Percentiles rank a stretch among this genome's conserved stretches.
Conservation (phyloP, 306 rosid genomes). For the Glycine tomentella region DNA sequence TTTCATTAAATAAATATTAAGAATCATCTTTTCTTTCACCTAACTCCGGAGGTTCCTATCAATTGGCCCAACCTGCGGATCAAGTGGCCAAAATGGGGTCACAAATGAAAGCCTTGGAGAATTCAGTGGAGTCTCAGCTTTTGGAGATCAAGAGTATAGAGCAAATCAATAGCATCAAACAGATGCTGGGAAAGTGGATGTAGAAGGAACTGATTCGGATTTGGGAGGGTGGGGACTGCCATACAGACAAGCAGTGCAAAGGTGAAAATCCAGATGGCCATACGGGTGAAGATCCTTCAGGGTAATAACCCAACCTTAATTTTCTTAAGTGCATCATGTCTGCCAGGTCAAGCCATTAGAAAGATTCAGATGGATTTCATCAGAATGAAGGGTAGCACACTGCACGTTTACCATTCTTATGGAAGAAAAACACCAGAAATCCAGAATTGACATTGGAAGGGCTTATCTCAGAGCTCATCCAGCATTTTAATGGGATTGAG, state of each 20-base stretch:
- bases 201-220: constrained; percentile 7
- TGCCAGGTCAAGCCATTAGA: neutral
- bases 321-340: neutral
- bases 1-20: neutral
- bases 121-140: neutral
- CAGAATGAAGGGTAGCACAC: too few species aligned
- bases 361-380: neutral
- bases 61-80: too few species aligned
- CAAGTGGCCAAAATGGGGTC: neutral
- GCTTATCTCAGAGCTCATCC: too few species aligned
- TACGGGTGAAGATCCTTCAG: neutral
- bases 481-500: too few species aligned
- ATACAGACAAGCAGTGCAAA: neutral
- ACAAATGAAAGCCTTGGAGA: neutral
- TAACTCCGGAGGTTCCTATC: too few species aligned
- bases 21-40: neutral
- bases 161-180: neutral
- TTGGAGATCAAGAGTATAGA: neutral
- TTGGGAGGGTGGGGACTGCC: neutral
- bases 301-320: neutral
- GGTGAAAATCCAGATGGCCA: neutral
- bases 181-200: neutral
- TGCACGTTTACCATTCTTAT: too few species aligned
- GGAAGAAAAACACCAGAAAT: too few species aligned
- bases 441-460: too few species aligned